These are phyloP conservation scores for Linnemannia exigua DNA, from an alignment of 192 early-diverging fungal genomes.

Conservation along the genomic window DNA sequence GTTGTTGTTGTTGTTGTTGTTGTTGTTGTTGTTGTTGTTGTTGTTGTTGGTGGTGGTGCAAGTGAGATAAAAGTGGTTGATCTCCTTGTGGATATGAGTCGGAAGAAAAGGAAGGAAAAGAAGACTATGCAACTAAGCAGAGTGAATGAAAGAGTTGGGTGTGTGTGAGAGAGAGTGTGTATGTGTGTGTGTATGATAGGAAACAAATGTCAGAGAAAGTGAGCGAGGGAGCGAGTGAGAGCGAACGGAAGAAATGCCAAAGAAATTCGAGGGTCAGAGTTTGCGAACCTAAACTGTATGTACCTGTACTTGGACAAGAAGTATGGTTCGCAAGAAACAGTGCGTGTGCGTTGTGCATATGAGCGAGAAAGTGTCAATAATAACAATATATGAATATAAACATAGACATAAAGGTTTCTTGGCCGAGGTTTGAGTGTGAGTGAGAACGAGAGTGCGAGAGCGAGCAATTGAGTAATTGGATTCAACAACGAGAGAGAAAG, in stretches of 20 bases:
- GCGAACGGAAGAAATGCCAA: background rate
- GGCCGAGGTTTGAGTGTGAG: background rate
- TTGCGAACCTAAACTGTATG: background rate
- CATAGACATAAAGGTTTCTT: background rate
- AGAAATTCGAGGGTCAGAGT: conserved; percentile 5
- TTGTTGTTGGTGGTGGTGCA: background rate
- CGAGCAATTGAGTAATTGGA: background rate
- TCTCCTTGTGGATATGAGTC: background rate
- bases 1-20: background rate
- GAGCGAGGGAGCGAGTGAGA: background rate
- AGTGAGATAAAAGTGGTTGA: background rate
- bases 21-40: background rate
- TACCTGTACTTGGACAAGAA: no score
- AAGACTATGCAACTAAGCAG: background rate
- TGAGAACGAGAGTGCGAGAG: background rate
- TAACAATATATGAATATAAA: background rate
- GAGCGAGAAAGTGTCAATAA: background rate
- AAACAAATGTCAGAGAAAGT: background rate
- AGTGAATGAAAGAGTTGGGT: background rate
- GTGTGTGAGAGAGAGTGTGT: background rate
- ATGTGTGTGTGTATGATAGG: background rate
- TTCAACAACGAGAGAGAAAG: no score
- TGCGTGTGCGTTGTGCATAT: no score
- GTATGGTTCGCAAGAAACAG: no score
- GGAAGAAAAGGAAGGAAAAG: background rate